These are phyloP conservation scores for Neurospora sp. DNA, from an alignment of 495 filamentous ascomycete species.

Conservation along the genomic window DNA sequence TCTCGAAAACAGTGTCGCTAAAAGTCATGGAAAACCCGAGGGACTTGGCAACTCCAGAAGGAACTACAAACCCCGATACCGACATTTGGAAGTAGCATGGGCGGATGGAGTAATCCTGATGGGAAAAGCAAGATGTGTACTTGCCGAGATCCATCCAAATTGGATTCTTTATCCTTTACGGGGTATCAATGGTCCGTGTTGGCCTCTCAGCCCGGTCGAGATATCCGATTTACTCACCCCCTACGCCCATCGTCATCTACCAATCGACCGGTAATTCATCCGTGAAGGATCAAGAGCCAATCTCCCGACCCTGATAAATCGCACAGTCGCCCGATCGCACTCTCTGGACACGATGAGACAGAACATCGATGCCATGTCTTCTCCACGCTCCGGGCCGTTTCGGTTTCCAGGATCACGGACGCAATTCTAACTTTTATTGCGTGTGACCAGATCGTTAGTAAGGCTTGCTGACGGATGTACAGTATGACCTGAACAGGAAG, in stretches of 20 bases:
- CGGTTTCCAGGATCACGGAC: not conserved
- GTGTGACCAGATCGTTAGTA: not conserved
- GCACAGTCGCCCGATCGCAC: not conserved
- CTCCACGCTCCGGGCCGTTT: not conserved
- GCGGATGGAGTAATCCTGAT: not conserved
- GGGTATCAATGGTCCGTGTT: not conserved
- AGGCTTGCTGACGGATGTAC: not conserved
- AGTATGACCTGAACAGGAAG: not conserved
- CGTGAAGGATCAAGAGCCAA: not conserved
- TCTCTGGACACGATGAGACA: not conserved
- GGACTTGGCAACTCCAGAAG: not conserved
- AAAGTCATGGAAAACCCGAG: not conserved
- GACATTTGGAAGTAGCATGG: not conserved
- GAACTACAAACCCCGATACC: not conserved
- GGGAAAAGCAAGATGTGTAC: not conserved
- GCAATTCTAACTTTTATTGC: not conserved
- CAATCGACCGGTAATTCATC: not conserved
- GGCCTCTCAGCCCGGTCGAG: not conserved
- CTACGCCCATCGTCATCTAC: not conserved
- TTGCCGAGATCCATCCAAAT: not conserved
- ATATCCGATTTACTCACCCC: not conserved
- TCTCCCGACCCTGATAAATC: not conserved
- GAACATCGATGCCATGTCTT: not conserved
- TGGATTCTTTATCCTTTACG: not conserved
- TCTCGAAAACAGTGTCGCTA: not conserved